A percentile compares a stretch with the other conserved stretches of the same genome.
phyloP scores from a whole-genome alignment of 805 yeast species.

The Metschnikowia amazonensis region DNA sequence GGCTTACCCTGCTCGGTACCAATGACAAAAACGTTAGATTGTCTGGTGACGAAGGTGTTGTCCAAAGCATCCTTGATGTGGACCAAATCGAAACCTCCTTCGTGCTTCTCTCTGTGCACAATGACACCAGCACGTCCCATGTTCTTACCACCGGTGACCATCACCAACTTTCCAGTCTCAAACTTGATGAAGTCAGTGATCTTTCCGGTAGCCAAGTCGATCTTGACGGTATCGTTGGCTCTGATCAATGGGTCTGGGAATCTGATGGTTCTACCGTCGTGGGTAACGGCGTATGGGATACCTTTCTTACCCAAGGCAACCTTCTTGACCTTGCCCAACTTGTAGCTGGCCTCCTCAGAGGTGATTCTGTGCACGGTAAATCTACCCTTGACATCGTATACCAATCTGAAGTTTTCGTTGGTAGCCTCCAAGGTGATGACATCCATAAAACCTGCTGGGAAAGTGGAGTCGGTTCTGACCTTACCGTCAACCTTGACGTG shows the following conservation, averaged over 20 bases:
- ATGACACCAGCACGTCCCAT: conserved; percentile 97
- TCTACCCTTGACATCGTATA: conserved; percentile 98
- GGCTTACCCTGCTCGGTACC: conserved; percentile 92
- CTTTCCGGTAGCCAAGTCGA: conserved; percentile 95
- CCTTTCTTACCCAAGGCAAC: conserved; percentile 98
- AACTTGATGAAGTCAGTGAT: conserved; percentile 83
- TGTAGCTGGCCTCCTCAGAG: conserved; percentile 97
- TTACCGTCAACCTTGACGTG: conserved; percentile 98
- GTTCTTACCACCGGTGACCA: conserved; percentile 98
- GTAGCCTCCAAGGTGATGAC: conserved; percentile 96
- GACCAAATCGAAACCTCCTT: conserved; percentile 96
- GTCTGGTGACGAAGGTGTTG: conserved; percentile 94
- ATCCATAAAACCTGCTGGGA: conserved; percentile 99
- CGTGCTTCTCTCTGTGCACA: conserved; percentile 95
- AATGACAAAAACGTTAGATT: conserved; percentile 86
- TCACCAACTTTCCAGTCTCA: conserved; percentile 84
- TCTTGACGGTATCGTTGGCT: conserved; percentile 97
- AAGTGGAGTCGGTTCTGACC: conserved; percentile 98
- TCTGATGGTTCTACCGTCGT: conserved; percentile 99
- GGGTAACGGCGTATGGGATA: conserved; percentile 97
- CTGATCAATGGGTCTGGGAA: conserved; percentile 98
- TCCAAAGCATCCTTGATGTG: conserved; percentile 94
- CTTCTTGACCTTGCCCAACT: conserved; percentile 96
- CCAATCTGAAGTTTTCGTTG: conserved; percentile 98
- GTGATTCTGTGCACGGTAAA: conserved; percentile 99